These are phyloP conservation scores for Thozetella sp. DNA, from an alignment of 495 filamentous ascomycete species.

Conservation along the genomic window DNA sequence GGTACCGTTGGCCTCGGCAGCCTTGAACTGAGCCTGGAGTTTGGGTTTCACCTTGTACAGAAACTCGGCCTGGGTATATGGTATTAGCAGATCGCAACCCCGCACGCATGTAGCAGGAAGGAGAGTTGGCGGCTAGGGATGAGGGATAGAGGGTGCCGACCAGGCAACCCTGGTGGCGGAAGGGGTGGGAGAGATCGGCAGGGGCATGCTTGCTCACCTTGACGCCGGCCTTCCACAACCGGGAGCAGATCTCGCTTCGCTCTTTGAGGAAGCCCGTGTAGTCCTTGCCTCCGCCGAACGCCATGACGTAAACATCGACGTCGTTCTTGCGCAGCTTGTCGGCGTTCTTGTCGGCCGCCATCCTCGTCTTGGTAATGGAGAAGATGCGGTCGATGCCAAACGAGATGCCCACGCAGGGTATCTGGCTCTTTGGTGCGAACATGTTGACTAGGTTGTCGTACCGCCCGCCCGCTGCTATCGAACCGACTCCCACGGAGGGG, in stretches of 20 bases:
- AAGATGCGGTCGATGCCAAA: slow-evolving; percentile 90
- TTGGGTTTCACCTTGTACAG: slow-evolving; percentile 80
- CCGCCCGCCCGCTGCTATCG: slow-evolving; percentile 85
- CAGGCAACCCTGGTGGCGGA: no score
- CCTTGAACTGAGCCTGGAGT: slow-evolving; percentile 76
- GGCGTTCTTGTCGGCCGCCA: slow-evolving; percentile 53
- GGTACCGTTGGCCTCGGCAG: slow-evolving; percentile 69
- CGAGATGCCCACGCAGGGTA: slow-evolving; percentile 83
- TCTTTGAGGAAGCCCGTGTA: slow-evolving; percentile 77
- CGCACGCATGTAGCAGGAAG: background rate
- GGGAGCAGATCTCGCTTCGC: slow-evolving; percentile 74
- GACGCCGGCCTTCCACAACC: slow-evolving; percentile 78
- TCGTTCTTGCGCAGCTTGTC: slow-evolving; percentile 51
- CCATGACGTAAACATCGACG: slow-evolving; percentile 90
- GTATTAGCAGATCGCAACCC: slow-evolving; percentile 15
- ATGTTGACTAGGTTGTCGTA: slow-evolving; percentile 95
- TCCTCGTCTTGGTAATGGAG: slow-evolving; percentile 74
- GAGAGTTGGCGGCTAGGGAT: background rate
- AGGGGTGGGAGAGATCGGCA: background rate
- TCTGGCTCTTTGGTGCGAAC: slow-evolving; percentile 76
- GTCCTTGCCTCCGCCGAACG: slow-evolving; percentile 79
- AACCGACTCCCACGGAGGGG: slow-evolving; percentile 75
- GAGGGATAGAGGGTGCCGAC: background rate
- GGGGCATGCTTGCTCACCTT: slow-evolving; percentile 47
- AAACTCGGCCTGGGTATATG: slow-evolving; percentile 64